Percentiles rank a stretch among this genome's conserved stretches.
Evolutionary conservation across 495 filamentous ascomycete species (phyloP).

Genomic region (Choiromyces venosus): DNA sequence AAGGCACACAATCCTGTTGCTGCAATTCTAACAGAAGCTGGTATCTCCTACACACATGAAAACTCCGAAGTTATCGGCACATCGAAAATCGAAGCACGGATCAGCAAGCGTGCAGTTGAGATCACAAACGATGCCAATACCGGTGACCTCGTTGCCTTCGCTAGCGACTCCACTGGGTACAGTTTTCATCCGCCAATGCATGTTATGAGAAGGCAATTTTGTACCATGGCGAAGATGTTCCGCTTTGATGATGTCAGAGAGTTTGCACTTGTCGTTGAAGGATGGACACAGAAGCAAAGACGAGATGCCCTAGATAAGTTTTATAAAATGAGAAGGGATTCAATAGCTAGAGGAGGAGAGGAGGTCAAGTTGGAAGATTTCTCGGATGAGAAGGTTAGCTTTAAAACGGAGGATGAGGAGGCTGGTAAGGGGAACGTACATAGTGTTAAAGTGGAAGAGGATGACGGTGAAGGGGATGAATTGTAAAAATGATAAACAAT

Average conservation of each 20-base stretch:
- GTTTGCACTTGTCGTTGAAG: slow-evolving; percentile 90
- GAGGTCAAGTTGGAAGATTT: slow-evolving; percentile 38
- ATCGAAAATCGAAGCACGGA: slow-evolving; percentile 71
- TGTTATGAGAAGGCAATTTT: slow-evolving; percentile 79
- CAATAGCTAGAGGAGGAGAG: slow-evolving; percentile 43
- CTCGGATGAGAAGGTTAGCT: slow-evolving; percentile 3
- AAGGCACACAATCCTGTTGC: slow-evolving; percentile 65
- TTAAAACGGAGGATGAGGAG: not conserved
- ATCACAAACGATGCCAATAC: slow-evolving; percentile 50
- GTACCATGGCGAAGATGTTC: slow-evolving; percentile 75
- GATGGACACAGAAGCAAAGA: slow-evolving; percentile 83
- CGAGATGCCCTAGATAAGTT: slow-evolving; percentile 74
- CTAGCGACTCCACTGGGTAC: slow-evolving; percentile 44
- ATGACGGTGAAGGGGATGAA: slow-evolving; percentile 20
- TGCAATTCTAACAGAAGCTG: slow-evolving; percentile 80
- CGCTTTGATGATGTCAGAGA: slow-evolving; percentile 71
- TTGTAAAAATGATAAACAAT: slow-evolving; percentile 13
- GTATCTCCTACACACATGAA: slow-evolving; percentile 92
- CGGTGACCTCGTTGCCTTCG: slow-evolving; percentile 43
- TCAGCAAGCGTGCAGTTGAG: slow-evolving; percentile 69
- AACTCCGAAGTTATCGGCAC: slow-evolving; percentile 94
- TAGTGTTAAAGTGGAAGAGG: slow-evolving; percentile 17
- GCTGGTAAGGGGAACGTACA: not conserved
- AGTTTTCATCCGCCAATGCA: slow-evolving; percentile 68
- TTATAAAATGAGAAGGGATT: slow-evolving; percentile 58